Evolutionary conservation across 2,329 filamentous ascomycete species (phyloP).

Genomic region (Canariomyces notabilis): DNA sequence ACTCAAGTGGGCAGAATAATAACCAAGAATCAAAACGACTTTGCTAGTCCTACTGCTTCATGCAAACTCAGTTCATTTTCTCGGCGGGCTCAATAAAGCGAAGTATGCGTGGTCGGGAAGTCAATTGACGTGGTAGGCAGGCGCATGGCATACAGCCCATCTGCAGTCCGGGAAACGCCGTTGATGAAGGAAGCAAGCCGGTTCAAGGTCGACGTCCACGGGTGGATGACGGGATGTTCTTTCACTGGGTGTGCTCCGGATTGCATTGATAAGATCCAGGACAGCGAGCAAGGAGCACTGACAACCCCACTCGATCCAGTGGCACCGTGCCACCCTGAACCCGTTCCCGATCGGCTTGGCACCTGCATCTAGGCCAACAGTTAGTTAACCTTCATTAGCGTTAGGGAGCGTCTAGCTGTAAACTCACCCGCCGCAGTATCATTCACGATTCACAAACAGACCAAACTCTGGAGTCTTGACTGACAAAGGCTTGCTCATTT

Average conservation of each 20-base stretch:
- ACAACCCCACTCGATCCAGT: background rate
- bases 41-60: background rate
- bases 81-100: background rate
- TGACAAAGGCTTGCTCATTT: background rate
- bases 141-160: conserved; percentile 9
- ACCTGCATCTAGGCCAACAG: background rate
- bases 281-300: too few species aligned
- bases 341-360: background rate
- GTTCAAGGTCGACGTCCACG: background rate
- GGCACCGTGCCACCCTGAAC: conserved; percentile 19
- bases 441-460: conserved; percentile 2
- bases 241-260: background rate
- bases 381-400: background rate
- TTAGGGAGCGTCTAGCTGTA: background rate
- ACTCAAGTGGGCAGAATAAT: conserved; percentile 1
- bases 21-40: background rate
- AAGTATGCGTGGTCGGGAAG: background rate
- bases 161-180: background rate
- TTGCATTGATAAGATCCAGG: background rate
- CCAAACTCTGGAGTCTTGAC: background rate
- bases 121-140: background rate
- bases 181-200: background rate
- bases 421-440: background rate
- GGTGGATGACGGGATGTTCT: background rate
- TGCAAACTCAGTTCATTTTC: conserved; percentile 9